Percentiles rank a stretch among this genome's conserved stretches.
Evolutionary conservation across 2,329 filamentous ascomycete species (phyloP).

Genomic region (Penicillium aurantiogriseum): DNA sequence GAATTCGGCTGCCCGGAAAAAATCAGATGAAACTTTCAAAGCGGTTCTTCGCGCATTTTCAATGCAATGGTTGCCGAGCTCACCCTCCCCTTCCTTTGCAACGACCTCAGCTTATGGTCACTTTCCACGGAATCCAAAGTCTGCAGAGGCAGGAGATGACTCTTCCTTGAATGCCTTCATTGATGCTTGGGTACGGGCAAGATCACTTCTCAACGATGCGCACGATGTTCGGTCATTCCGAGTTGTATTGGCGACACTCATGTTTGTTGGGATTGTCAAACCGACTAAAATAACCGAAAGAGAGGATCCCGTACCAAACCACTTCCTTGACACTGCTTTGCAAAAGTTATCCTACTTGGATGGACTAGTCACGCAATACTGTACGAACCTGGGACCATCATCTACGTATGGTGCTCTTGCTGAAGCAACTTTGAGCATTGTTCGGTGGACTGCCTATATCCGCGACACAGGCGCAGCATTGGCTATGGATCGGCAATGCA

Average conservation of each 20-base stretch:
- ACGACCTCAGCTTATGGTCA: no score
- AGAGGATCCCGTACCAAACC: slow-evolving; percentile 1
- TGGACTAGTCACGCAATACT: slow-evolving; percentile 19
- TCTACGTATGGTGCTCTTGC: slow-evolving; percentile 19
- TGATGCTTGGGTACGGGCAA: slow-evolving; percentile 20
- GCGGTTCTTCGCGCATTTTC: slow-evolving; percentile 20
- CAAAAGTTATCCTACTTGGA: slow-evolving; percentile 15
- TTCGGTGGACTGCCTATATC: slow-evolving; percentile 26
- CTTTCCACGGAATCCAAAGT: neutral
- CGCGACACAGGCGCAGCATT: slow-evolving; percentile 27
- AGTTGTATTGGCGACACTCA: slow-evolving; percentile 20
- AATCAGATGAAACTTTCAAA: slow-evolving; percentile 22
- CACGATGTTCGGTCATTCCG: slow-evolving; percentile 20
- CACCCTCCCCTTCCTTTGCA: neutral
- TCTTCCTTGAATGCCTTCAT: slow-evolving; percentile 12
- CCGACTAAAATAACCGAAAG: slow-evolving; percentile 7
- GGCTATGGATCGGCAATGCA: slow-evolving; percentile 15
- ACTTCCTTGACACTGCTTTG: slow-evolving; percentile 18
- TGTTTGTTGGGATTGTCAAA: slow-evolving; percentile 24
- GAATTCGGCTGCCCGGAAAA: slow-evolving; percentile 6
- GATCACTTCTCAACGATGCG: slow-evolving; percentile 7
- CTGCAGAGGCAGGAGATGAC: neutral
- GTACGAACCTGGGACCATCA: slow-evolving; percentile 16
- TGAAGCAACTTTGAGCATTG: slow-evolving; percentile 21
- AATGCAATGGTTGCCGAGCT: slow-evolving; percentile 21